These are phyloP conservation scores for Circinella umbellata DNA, from an alignment of 371 early-diverging fungal species.

Conservation along the genomic window DNA sequence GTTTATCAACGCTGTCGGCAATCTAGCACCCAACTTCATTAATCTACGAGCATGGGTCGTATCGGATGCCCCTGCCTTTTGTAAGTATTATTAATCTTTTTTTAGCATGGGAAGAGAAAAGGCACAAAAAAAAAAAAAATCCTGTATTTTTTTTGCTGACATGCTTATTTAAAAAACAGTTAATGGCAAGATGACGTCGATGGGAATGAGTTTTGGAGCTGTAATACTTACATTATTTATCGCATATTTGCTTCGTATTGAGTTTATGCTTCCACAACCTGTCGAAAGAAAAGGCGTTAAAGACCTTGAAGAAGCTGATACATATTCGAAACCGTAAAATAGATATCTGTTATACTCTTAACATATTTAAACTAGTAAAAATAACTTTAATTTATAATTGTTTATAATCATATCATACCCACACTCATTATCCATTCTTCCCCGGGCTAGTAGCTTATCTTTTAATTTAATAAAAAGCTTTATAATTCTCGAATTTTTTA, in stretches of 20 bases:
- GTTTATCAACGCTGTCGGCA: slow-evolving; percentile 43
- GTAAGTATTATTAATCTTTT: slow-evolving; percentile 13
- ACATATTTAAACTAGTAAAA: neutral
- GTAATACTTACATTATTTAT: neutral
- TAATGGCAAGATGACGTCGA: neutral
- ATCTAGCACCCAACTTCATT: slow-evolving; percentile 43
- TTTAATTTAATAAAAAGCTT: too few species aligned
- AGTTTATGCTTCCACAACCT: slow-evolving; percentile 4
- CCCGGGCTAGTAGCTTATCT: too few species aligned
- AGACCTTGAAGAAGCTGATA: neutral
- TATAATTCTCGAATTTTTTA: too few species aligned
- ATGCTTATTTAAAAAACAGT: neutral
- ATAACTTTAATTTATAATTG: neutral
- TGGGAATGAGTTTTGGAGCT: neutral
- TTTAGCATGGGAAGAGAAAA: neutral
- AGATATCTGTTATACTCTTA: neutral
- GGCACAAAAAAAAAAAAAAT: too few species aligned
- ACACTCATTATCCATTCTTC: too few species aligned
- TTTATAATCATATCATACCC: too few species aligned
- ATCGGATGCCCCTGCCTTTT: slow-evolving; percentile 21
- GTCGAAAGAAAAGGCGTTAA: neutral
- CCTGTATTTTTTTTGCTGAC: neutral
- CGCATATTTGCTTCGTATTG: neutral
- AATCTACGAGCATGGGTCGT: slow-evolving; percentile 40
- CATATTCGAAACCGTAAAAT: neutral